These are phyloP conservation scores for Straminergon stramineum DNA, from an alignment of 225 moss, liverwort and hornwort species.

Conservation along the genomic window DNA sequence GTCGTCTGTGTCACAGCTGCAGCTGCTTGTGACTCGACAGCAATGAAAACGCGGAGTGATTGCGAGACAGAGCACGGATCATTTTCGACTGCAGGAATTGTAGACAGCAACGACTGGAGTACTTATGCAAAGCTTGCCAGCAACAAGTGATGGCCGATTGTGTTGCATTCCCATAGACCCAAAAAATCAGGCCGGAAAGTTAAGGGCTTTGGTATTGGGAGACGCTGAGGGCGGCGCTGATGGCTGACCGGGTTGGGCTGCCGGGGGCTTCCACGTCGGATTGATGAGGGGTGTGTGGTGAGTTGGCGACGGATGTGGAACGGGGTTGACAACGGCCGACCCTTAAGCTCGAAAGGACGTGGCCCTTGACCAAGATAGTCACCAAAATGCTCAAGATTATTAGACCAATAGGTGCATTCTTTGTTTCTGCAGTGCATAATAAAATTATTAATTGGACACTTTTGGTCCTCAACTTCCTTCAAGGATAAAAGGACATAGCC, in stretches of 20 bases:
- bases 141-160: no score
- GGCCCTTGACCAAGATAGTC: no score
- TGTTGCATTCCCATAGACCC: background rate
- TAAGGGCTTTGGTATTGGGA: background rate
- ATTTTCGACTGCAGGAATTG: background rate
- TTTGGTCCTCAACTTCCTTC: no score
- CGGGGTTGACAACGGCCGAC: no score
- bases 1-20: background rate
- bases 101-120: background rate
- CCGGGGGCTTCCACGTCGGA: background rate
- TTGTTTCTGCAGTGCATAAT: no score
- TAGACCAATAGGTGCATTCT: no score
- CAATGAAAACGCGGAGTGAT: background rate
- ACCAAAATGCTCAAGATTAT: no score
- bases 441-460: no score
- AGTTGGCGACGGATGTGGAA: background rate
- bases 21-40: background rate
- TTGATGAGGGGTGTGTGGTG: background rate
- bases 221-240: background rate
- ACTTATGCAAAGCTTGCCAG: background rate
- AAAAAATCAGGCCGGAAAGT: background rate
- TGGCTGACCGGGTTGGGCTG: background rate
- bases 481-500: no score
- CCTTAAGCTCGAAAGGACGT: no score
- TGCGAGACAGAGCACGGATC: background rate